phyloP scores from a whole-genome alignment of 352 stramenopile genomes.

The Phytophthora vignae region DNA sequence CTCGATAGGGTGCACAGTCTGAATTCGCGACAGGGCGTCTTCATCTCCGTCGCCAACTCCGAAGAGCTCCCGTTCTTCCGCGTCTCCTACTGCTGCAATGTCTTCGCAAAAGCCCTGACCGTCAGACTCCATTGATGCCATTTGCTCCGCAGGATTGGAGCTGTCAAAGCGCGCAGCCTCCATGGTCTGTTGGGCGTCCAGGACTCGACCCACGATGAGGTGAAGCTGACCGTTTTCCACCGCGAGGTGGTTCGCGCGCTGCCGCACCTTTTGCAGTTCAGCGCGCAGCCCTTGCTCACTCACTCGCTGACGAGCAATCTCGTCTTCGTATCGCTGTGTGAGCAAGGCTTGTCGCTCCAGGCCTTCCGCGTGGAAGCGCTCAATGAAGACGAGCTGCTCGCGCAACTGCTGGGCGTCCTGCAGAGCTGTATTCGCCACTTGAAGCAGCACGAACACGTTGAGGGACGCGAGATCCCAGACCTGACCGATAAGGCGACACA shows the following conservation, averaged over 20 bases:
- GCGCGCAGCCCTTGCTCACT: conserved; percentile 53
- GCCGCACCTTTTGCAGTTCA: conserved; percentile 61
- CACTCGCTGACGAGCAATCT: conserved; percentile 44
- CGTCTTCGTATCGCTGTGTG: conserved; percentile 44
- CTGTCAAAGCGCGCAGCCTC: conserved; percentile 36
- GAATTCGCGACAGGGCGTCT: conserved; percentile 40
- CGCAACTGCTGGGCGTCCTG: conserved; percentile 45
- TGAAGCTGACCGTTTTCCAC: conserved; percentile 66
- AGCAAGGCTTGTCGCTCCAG: conserved; percentile 39
- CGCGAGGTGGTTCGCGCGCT: conserved; percentile 54
- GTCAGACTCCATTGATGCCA: conserved; percentile 10
- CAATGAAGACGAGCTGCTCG: conserved; percentile 35
- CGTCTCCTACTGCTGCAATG: conserved; percentile 36
- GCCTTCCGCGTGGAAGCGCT: conserved; percentile 45
- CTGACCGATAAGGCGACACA: conserved; percentile 58
- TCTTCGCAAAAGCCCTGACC: conserved; percentile 41
- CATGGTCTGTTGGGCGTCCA: conserved; percentile 38
- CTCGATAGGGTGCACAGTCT: conserved; percentile 60
- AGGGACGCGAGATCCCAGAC: conserved; percentile 72
- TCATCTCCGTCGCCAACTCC: conserved; percentile 46
- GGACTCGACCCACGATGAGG: conserved; percentile 45
- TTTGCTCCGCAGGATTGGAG: conserved; percentile 20
- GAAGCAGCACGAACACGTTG: conserved; percentile 72
- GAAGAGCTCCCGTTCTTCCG: conserved; percentile 62
- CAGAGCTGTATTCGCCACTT: conserved; percentile 50